phyloP scores from a whole-genome alignment of 345 rosid species.

The Ceriops zippeliana region DNA sequence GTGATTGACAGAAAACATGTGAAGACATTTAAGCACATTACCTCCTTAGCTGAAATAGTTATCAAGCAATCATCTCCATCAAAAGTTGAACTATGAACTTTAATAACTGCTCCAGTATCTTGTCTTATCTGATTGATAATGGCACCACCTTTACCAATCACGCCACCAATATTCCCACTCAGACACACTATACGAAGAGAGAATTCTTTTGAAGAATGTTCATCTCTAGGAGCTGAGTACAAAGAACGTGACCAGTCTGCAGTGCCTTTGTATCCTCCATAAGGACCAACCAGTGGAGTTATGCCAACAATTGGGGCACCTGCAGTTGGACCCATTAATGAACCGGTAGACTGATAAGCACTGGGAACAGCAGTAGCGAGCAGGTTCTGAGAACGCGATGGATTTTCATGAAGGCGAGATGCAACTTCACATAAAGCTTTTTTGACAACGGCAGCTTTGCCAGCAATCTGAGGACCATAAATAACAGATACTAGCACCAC shows the following conservation, averaged over 20 bases:
- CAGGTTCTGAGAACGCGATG: slow-evolving; percentile 76
- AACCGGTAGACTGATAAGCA: slow-evolving; percentile 50
- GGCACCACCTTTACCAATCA: slow-evolving; percentile 93
- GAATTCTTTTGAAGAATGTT: slow-evolving; percentile 62
- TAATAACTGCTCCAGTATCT: slow-evolving; percentile 76
- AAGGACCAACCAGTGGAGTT: slow-evolving; percentile 68
- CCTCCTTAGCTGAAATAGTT: slow-evolving; percentile 90
- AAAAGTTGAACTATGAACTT: slow-evolving; percentile 80
- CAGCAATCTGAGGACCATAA: slow-evolving; percentile 53
- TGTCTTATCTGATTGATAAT: slow-evolving; percentile 89
- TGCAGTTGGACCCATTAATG: slow-evolving; percentile 53
- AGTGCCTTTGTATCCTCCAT: slow-evolving; percentile 73
- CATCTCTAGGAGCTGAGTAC: slow-evolving; percentile 81
- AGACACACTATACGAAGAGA: slow-evolving; percentile 78
- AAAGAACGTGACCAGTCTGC: slow-evolving; percentile 83
- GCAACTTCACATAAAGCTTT: slow-evolving; percentile 83
- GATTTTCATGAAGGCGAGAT: slow-evolving; percentile 81
- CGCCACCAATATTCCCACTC: slow-evolving; percentile 75
- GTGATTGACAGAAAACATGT: neutral
- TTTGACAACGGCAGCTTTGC: slow-evolving; percentile 73
- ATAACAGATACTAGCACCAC: slow-evolving; percentile 1
- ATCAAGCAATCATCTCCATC: slow-evolving; percentile 94
- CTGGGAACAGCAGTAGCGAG: slow-evolving; percentile 63
- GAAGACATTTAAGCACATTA: slow-evolving; percentile 20
- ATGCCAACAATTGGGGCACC: slow-evolving; percentile 75